phyloP scores from a whole-genome alignment of 805 yeast species.

The Pichia rugopelliculosa region DNA sequence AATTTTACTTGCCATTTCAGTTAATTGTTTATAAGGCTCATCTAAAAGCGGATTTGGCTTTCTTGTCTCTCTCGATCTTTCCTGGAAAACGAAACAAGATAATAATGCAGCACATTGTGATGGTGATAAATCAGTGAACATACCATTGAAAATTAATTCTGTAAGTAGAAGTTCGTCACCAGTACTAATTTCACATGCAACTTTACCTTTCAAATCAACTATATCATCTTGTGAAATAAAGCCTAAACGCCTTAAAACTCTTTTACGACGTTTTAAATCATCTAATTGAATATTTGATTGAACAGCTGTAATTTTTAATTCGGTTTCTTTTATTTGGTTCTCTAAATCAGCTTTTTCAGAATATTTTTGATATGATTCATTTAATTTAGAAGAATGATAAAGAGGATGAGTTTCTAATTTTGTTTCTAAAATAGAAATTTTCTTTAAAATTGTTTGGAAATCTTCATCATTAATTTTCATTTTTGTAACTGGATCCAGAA shows the following conservation, averaged over 20 bases:
- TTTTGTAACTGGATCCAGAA: conserved; percentile 80
- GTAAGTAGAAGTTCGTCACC: conserved; percentile 84
- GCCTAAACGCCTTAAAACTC: conserved; percentile 87
- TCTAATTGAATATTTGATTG: conserved; percentile 91
- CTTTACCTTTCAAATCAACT: conserved; percentile 89
- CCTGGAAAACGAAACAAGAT: conserved; percentile 96
- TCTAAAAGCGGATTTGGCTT: conserved; percentile 80
- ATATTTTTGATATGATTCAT: conserved; percentile 58
- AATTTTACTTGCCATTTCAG: conserved; percentile 83
- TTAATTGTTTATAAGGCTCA: conserved; percentile 85
- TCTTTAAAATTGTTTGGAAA: conserved; percentile 62
- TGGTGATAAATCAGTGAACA: conserved; percentile 77
- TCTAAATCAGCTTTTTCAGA: conserved; percentile 55
- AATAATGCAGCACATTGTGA: conserved; percentile 89
- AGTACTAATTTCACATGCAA: conserved; percentile 87
- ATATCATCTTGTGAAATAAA: conserved; percentile 83
- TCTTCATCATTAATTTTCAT: conserved; percentile 78
- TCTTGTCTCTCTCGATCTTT: conserved; percentile 83
- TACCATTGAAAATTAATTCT: conserved; percentile 91
- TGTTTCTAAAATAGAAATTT: conserved; percentile 75
- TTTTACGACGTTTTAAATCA: conserved; percentile 84
- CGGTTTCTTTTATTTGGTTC: conserved; percentile 49
- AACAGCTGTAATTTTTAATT: conserved; percentile 67
- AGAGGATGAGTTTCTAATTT: conserved; percentile 66
- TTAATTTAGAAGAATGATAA: conserved; percentile 51